Base-by-base conservation (phyloP, 208 protist genomes). In the Acanthamoeba quina region DNA sequence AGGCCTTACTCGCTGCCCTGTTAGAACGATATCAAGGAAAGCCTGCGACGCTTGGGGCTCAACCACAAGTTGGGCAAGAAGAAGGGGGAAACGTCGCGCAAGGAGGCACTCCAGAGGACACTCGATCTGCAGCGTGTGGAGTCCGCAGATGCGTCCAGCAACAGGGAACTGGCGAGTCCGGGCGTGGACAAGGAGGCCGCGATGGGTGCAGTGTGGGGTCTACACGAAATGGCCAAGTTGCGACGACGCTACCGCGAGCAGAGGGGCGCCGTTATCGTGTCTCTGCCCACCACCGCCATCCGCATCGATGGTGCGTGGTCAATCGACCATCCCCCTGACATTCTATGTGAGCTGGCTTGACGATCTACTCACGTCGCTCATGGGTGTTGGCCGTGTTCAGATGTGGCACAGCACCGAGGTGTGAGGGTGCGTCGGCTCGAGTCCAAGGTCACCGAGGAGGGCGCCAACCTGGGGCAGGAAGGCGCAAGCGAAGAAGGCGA, bases 221-320 rank as follows among this genome's bases (percentile, higher is more conserved):
- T 91, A 29, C 54, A 91, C 85, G 85, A 91, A 29, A 66, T 72
- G 24, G 85, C 85, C 6, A 66, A 66, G 26, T 15, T 91, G 47
- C 85, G 85, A 13, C 52, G 85, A 49, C 85, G 47, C 34, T 66
- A 72, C 31, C n/a, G 85, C 9, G 60, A 74, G 37, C 15, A n/a
- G 5, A 68, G 47, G 37, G 85, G 85, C 29, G 85, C 85, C 1
- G 60, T 74, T 21, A 56, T 91, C 24, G 85, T 91, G 15, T 31
- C 17, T 5, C 60, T 91, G 58, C 85, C 85, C 54, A 91, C 54
- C 19, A n/a, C 62, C 24, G 9, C 54, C 29, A 72, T 72, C 21
- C 85, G 85, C 54, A 52, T 74, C 24, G 85, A 66, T 52, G 37
- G 60, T 74, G 13, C 54, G 47, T 34, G 64, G 19, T 72, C 64